Conservation (phyloP, 805 yeast genomes). For the Candida verbasci region DNA sequence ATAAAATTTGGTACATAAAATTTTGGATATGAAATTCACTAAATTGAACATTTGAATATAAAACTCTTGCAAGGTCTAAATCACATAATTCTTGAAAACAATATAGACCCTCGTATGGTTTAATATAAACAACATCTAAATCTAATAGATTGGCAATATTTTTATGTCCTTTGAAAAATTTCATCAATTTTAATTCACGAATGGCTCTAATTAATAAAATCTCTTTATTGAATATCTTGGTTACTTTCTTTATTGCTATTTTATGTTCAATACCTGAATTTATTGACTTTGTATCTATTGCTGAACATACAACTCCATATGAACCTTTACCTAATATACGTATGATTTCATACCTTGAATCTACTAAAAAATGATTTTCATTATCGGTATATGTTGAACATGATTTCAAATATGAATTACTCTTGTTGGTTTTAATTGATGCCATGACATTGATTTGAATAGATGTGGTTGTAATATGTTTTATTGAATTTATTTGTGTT, state of each 20-base stretch:
- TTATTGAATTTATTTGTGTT: slow-evolving; percentile 1
- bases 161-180: slow-evolving; percentile 78
- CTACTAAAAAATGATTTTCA: slow-evolving; percentile 49
- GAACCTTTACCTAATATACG: slow-evolving; percentile 76
- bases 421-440: slow-evolving; percentile 2
- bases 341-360: slow-evolving; percentile 54
- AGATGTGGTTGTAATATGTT: no score
- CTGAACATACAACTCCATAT: slow-evolving; percentile 82
- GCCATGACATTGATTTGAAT: slow-evolving; percentile 3
- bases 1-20: slow-evolving; percentile 74
- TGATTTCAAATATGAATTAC: slow-evolving; percentile 4
- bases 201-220: slow-evolving; percentile 73
- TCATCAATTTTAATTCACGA: slow-evolving; percentile 78
- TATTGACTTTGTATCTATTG: slow-evolving; percentile 46
- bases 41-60: slow-evolving; percentile 69
- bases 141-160: slow-evolving; percentile 75
- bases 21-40: slow-evolving; percentile 80
- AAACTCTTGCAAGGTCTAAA: slow-evolving; percentile 76
- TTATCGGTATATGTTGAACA: slow-evolving; percentile 9
- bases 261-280: slow-evolving; percentile 8
- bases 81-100: slow-evolving; percentile 85
- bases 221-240: slow-evolving; percentile 62
- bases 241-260: slow-evolving; percentile 79
- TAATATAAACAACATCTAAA: slow-evolving; percentile 59
- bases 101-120: slow-evolving; percentile 81